Evolutionary conservation across 768 basidiomycete genomes (phyloP).

Genomic region (Leccinum subgranulosum): DNA sequence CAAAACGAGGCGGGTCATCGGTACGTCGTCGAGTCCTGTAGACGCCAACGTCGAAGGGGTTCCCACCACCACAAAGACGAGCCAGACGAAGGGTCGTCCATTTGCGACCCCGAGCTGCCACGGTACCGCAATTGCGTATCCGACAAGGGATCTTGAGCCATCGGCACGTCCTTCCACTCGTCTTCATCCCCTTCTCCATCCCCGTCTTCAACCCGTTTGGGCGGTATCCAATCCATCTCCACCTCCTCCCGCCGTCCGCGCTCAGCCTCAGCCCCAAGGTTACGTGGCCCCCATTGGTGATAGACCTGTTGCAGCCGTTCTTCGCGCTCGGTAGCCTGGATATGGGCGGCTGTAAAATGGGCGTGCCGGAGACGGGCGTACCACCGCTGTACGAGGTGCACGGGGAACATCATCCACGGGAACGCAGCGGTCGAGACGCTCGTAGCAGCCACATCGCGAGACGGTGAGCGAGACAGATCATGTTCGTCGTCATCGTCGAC

Average conservation of each 20-base stretch:
- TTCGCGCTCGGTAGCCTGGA: conserved; percentile 65
- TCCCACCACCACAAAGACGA: conserved; percentile 80
- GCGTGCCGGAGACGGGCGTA: conserved; percentile 63
- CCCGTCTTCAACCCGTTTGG: background rate
- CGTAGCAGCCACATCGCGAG: conserved; percentile 7
- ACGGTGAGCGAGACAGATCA: background rate
- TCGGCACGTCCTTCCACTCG: conserved; percentile 17
- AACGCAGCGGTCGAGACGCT: background rate
- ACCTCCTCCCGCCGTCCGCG: conserved; percentile 27
- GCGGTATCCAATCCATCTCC: background rate
- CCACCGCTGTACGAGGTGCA: conserved; percentile 45
- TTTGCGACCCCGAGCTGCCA: background rate
- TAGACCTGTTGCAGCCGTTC: conserved; percentile 65
- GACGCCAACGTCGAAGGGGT: conserved; percentile 67
- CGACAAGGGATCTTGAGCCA: background rate
- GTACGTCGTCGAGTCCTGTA: conserved; percentile 77
- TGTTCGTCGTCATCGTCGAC: background rate
- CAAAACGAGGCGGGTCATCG: conserved; percentile 15
- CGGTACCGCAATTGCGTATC: conserved; percentile 11
- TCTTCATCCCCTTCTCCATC: conserved; percentile 23
- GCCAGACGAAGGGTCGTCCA: conserved; percentile 6
- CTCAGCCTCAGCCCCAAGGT: conserved; percentile 46
- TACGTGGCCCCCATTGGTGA: conserved; percentile 69
- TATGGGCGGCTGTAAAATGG: conserved; percentile 66
- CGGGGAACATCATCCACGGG: conserved; percentile 6